Evolutionary conservation across 1,139 yeast genomes (phyloP).

Genomic region (Yamadazyma dushanensis): DNA sequence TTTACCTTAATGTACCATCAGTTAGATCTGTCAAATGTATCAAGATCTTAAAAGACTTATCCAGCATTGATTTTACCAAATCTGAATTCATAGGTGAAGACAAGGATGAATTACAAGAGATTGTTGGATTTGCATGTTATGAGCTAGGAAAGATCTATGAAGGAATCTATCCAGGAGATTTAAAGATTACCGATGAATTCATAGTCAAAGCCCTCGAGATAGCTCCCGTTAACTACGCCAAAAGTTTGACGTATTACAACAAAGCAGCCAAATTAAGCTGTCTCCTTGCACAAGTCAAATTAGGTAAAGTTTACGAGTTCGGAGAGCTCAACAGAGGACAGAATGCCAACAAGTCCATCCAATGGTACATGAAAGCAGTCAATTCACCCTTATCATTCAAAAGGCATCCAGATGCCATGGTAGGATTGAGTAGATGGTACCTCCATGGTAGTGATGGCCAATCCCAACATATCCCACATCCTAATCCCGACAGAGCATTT

Average conservation of each 20-base stretch:
- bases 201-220: conserved; percentile 33
- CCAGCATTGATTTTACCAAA: conserved; percentile 35
- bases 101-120: conserved; percentile 42
- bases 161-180: conserved; percentile 55
- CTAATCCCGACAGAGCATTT: conserved; percentile 76
- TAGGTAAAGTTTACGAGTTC: conserved; percentile 85
- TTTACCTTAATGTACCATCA: conserved; percentile 37
- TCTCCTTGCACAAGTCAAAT: conserved; percentile 78
- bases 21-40: conserved; percentile 38
- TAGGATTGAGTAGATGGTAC: conserved; percentile 92
- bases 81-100: conserved; percentile 42
- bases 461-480: conserved; percentile 52
- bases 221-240: conserved; percentile 53
- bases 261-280: conserved; percentile 78
- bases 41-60: conserved; percentile 38
- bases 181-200: conserved; percentile 38
- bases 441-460: conserved; percentile 73
- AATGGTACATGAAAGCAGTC: conserved; percentile 88
- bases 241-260: conserved; percentile 67
- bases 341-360: conserved; percentile 75
- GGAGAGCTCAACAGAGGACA: conserved; percentile 71
- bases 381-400: conserved; percentile 47
- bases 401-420: conserved; percentile 84
- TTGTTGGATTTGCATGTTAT: conserved; percentile 43
- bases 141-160: conserved; percentile 73